These are phyloP conservation scores for Udeniomyces megalosporus DNA, from an alignment of 768 basidiomycete genomes.

Conservation along the genomic window DNA sequence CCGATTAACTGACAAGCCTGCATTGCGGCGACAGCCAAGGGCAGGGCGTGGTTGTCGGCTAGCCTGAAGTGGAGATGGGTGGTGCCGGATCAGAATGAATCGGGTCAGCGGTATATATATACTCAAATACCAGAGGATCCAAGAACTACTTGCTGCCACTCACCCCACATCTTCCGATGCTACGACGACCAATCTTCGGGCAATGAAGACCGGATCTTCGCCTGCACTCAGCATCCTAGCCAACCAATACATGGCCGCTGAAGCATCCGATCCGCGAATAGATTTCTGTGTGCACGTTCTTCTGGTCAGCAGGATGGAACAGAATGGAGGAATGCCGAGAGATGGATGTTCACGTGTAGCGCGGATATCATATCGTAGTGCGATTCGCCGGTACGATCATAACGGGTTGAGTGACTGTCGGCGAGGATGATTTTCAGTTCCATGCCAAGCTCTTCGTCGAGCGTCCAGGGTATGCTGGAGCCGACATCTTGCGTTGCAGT, in stretches of 20 bases:
- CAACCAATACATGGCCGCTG: slow-evolving; percentile 75
- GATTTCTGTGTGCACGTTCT: slow-evolving; percentile 35
- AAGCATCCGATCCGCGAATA: slow-evolving; percentile 56
- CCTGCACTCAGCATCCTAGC: slow-evolving; percentile 66
- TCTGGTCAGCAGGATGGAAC: neutral
- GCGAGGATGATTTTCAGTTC: slow-evolving; percentile 37
- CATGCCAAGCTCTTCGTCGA: slow-evolving; percentile 32
- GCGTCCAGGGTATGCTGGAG: too few relatives aligned
- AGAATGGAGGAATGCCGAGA: neutral
- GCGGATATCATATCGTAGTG: slow-evolving; percentile 71
- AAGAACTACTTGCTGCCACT: too few relatives aligned
- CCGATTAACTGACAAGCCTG: slow-evolving; percentile 30
- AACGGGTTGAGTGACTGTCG: slow-evolving; percentile 43
- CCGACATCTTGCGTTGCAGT: too few relatives aligned
- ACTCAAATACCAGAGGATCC: too few relatives aligned
- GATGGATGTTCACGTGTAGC: slow-evolving; percentile 36
- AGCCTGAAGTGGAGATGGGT: too few relatives aligned
- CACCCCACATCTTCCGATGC: slow-evolving; percentile 82
- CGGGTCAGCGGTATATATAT: too few relatives aligned
- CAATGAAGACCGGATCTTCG: slow-evolving; percentile 63
- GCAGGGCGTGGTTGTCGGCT: slow-evolving; percentile 59
- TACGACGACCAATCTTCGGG: slow-evolving; percentile 55
- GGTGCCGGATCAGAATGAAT: too few relatives aligned
- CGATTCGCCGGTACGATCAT: slow-evolving; percentile 59
- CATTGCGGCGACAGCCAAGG: slow-evolving; percentile 37